Evolutionary conservation across 495 filamentous ascomycete species (phyloP).

Genomic region (Neurospora terricola): DNA sequence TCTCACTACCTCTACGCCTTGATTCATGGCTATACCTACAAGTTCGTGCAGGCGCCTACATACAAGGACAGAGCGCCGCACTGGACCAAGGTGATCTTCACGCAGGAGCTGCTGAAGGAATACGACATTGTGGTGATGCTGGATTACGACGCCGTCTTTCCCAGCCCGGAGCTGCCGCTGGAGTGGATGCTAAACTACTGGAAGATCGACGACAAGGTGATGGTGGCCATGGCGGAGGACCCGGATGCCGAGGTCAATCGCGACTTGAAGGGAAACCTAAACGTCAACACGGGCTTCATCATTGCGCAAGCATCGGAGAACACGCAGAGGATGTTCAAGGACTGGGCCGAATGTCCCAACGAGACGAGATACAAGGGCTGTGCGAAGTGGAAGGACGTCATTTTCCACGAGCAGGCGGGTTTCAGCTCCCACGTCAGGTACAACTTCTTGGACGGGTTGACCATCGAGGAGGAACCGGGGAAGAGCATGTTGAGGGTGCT

Average conservation of each 20-base stretch:
- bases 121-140: conserved; percentile 41
- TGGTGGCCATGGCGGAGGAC: conserved; percentile 37
- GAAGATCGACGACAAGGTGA: conserved; percentile 30
- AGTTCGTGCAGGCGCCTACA: conserved; percentile 30
- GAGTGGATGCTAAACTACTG: conserved; percentile 49
- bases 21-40: conserved; percentile 47
- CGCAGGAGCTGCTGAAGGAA: conserved; percentile 31
- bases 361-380: conserved; percentile 10
- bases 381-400: conserved; percentile 12
- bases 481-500: conserved; percentile 12
- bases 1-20: conserved; percentile 35
- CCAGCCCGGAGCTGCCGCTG: conserved; percentile 37
- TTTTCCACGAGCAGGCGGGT: conserved; percentile 21
- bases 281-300: conserved; percentile 25
- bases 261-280: conserved; percentile 8
- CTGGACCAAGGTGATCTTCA: conserved; percentile 41
- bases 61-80: conserved; percentile 30
- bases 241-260: conserved; percentile 15
- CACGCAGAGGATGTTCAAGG: conserved; percentile 18
- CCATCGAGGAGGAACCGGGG: conserved; percentile 11
- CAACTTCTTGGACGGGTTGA: conserved; percentile 19
- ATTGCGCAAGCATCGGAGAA: conserved; percentile 18
- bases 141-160: conserved; percentile 41
- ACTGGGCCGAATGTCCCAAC: conserved; percentile 21
- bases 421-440: conserved; percentile 22